These are phyloP conservation scores for Rhododendron kiyosumense DNA, from an alignment of 148 eudicot species.

Conservation along the genomic window DNA sequence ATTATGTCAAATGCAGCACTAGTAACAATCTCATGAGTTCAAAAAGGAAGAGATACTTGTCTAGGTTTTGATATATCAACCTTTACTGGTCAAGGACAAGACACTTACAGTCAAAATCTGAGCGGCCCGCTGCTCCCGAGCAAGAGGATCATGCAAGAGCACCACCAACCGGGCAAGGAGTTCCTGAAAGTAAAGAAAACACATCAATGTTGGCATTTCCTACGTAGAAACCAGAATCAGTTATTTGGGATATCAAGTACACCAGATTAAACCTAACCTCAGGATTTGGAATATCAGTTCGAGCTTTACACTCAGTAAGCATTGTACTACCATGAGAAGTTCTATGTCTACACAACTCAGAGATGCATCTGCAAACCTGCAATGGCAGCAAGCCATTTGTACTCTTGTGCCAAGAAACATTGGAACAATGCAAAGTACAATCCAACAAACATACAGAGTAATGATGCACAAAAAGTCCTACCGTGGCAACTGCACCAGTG, in stretches of 20 bases:
- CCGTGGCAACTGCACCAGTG: constrained; percentile 90
- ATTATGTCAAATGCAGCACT: neutral
- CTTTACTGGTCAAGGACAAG: neutral
- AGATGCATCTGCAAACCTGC: constrained; percentile 98
- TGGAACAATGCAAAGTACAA: neutral
- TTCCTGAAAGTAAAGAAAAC: constrained; percentile 42
- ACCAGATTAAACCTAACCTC: constrained; percentile 49
- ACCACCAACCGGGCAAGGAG: constrained; percentile 92
- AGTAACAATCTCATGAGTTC: neutral
- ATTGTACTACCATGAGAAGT: constrained; percentile 45
- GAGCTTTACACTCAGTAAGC: constrained; percentile 78
- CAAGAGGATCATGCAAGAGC: constrained; percentile 91
- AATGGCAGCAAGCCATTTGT: constrained; percentile 6
- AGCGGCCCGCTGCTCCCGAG: constrained; percentile 82
- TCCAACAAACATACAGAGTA: neutral
- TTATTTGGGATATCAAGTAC: neutral
- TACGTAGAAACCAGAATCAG: neutral
- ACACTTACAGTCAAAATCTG: constrained; percentile 73
- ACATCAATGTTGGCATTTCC: neutral
- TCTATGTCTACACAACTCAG: constrained; percentile 80
- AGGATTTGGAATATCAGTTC: constrained; percentile 74
- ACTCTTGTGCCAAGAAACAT: neutral
- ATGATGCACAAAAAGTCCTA: constrained; percentile 16
- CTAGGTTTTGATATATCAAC: neutral
- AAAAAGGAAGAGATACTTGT: neutral